These are phyloP conservation scores for Cytospora schulzeri DNA, from an alignment of 2,329 filamentous ascomycete genomes.

Conservation along the genomic window DNA sequence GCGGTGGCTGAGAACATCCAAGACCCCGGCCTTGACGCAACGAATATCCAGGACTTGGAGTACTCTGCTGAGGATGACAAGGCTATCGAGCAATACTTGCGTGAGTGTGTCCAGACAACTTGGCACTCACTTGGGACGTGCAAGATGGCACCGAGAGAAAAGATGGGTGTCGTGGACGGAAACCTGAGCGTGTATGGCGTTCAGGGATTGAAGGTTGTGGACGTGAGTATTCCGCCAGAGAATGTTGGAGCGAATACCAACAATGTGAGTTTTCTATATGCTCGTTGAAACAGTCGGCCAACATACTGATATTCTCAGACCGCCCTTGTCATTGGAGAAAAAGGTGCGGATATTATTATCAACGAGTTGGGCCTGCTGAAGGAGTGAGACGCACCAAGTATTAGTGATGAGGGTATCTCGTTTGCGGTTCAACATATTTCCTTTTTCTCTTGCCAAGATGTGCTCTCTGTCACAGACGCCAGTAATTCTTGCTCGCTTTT, in stretches of 20 bases:
- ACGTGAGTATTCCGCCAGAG: conserved; percentile 40
- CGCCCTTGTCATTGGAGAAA: conserved; percentile 49
- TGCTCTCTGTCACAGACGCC: no score
- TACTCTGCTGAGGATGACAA: conserved; percentile 53
- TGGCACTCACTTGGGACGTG: conserved; percentile 50
- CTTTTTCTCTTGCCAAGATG: no score
- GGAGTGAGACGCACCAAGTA: background rate
- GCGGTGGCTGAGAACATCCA: conserved; percentile 34
- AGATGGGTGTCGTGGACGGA: conserved; percentile 47
- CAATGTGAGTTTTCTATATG: conserved; percentile 30
- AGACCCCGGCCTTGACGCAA: conserved; percentile 33
- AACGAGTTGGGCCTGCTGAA: conserved; percentile 22
- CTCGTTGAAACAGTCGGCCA: conserved; percentile 36
- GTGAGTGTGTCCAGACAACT: conserved; percentile 42
- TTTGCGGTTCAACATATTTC: background rate
- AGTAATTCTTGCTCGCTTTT: no score
- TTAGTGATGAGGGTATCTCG: no score
- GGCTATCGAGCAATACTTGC: conserved; percentile 47
- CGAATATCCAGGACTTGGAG: conserved; percentile 43
- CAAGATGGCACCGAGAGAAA: conserved; percentile 46
- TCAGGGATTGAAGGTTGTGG: conserved; percentile 43
- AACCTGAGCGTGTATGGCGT: conserved; percentile 47
- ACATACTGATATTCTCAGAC: conserved; percentile 41
- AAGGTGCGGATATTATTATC: conserved; percentile 39
- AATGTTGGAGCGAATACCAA: conserved; percentile 49